Evolutionary conservation across 768 basidiomycete genomes (phyloP), one percentile per base, ranked within the genome.

Genomic region (Paxillus ammoniavirescens): DNA sequence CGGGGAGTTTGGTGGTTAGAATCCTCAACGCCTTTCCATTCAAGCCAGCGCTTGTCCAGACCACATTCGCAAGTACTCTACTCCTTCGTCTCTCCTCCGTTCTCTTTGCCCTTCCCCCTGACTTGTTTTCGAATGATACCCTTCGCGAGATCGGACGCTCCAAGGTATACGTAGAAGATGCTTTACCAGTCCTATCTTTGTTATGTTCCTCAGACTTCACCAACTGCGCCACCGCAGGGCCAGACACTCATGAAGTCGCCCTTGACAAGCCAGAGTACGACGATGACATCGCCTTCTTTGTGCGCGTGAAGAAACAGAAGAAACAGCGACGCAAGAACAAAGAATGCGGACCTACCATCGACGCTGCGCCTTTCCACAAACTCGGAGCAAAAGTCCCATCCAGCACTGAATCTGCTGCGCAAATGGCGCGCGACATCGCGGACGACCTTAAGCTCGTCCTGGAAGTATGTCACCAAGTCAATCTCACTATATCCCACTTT

Each of bases 11-110:
- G 26, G 52, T 59, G 36, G 17, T 33, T 36, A 70, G 61, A 63
- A 69, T 78, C 28, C 18, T 76, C 13, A 54, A 65, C n/a, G 48
- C 54, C 15, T 78, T 73, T 49, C 76, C 75, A 2, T 52, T 47
- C 0, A 58, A 59, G 37, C 55, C 64, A 7, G 55, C 58, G 14
- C 61, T 53, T n/a, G 60, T 70, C 43, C 48, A 46, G 9, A 10
- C 38, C 3, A 72, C 73, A 3, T 52, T 18, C 30, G 53, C 61
- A n/a, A 46, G 37, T 28, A 52, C 42, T 15, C 47, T 75, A 26
- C 56, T 75, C 35, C 55, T 42, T 13, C 53, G 55, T 15, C 53
- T 75, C 35, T 67, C 69, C 5, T 53, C 60, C 10, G 56, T 51
- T 49, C 48, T 72, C 0, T 59, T 64, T 49, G 49, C 66, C 47